Conservation (phyloP, 768 basidiomycete species). For the Amanita fuliginea region DNA sequence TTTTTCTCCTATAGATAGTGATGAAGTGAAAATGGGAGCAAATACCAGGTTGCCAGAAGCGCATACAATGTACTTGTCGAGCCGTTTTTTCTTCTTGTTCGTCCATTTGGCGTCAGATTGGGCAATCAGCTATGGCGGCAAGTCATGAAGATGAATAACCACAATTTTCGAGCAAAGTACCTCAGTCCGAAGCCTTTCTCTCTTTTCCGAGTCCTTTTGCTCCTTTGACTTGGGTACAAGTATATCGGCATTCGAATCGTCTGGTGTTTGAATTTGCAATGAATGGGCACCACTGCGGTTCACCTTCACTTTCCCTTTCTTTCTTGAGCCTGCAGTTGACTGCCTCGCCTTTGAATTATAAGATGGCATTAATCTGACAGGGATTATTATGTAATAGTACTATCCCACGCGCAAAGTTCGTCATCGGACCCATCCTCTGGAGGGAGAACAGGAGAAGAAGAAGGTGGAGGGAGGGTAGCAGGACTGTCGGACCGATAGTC, state of each 20-base stretch:
- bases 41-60: not conserved
- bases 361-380: constrained; percentile 9
- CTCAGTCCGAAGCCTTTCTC: constrained; percentile 50
- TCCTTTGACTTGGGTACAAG: constrained; percentile 47
- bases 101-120: constrained; percentile 66
- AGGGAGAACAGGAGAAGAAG: constrained; percentile 1
- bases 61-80: constrained; percentile 85
- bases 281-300: constrained; percentile 10
- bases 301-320: constrained; percentile 44
- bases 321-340: constrained; percentile 46
- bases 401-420: constrained; percentile 16
- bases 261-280: constrained; percentile 11
- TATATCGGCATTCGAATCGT: constrained; percentile 49
- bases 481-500: not conserved
- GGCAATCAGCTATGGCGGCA: constrained; percentile 25
- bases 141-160: not conserved
- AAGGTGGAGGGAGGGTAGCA: not conserved
- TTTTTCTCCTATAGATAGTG: constrained; percentile 63
- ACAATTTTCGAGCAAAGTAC: constrained; percentile 23
- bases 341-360: constrained; percentile 63
- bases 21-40: not conserved
- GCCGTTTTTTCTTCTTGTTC: constrained; percentile 75
- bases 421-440: constrained; percentile 16
- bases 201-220: constrained; percentile 48
- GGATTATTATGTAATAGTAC: not conserved